Conservation (phyloP, 2,329 filamentous ascomycete genomes). For the Hirsutella thompsonii region DNA sequence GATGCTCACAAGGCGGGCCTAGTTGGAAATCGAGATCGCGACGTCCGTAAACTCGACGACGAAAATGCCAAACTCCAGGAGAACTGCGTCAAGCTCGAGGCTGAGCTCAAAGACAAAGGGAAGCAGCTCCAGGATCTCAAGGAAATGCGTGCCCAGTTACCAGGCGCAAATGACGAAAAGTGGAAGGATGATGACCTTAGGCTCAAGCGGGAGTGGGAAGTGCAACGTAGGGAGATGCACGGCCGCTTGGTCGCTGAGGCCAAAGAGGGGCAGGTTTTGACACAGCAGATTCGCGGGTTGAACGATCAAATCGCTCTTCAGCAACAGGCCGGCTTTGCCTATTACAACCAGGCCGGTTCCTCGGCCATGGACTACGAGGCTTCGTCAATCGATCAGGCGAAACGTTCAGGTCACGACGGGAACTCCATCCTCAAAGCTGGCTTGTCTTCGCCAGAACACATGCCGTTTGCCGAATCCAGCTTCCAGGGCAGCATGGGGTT, state of each 20-base stretch:
- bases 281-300: conserved; percentile 31
- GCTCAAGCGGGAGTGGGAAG: conserved; percentile 43
- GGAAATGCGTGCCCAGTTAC: conserved; percentile 50
- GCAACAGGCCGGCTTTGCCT: conserved; percentile 26
- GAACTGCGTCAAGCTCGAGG: conserved; percentile 51
- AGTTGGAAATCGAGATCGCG: conserved; percentile 36
- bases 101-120: conserved; percentile 52
- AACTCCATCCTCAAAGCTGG: conserved; percentile 30
- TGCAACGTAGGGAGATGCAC: conserved; percentile 39
- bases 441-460: conserved; percentile 25
- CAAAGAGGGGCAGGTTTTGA: conserved; percentile 31
- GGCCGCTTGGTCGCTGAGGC: conserved; percentile 32
- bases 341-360: conserved; percentile 32
- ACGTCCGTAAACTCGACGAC: conserved; percentile 36
- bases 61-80: conserved; percentile 51
- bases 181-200: conserved; percentile 37
- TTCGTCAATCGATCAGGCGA: conserved; percentile 25
- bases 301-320: conserved; percentile 31
- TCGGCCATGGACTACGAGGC: conserved; percentile 35
- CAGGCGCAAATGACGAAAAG: conserved; percentile 47
- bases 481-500: conserved; percentile 42
- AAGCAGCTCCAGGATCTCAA: conserved; percentile 66
- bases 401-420: conserved; percentile 34
- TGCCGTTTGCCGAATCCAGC: conserved; percentile 25
- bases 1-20: conserved; percentile 38